These are phyloP conservation scores for Adansonia gregorii DNA, from an alignment of 441 rosid species.

Conservation along the genomic window DNA sequence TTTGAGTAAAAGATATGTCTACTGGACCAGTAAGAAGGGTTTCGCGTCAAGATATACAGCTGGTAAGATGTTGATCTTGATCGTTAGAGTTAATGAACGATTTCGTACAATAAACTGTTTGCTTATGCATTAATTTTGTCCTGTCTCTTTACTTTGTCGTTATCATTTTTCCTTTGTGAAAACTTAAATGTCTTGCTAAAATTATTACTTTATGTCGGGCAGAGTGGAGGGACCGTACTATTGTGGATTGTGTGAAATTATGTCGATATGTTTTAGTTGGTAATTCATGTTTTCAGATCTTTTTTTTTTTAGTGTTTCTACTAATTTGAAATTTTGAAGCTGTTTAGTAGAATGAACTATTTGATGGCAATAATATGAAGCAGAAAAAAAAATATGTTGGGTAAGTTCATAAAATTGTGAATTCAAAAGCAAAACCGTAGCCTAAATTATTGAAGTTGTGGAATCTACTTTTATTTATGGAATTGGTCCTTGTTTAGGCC, in stretches of 20 bases:
- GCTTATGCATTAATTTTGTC: neutral
- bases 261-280: neutral
- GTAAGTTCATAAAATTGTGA: neutral
- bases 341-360: neutral
- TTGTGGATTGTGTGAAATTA: neutral
- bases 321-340: neutral
- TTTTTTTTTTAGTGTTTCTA: neutral
- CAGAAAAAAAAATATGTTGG: neutral
- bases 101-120: neutral
- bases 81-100: neutral
- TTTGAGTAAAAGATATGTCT: slow-evolving; percentile 51
- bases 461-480: neutral
- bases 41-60: slow-evolving; percentile 85
- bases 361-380: slow-evolving; percentile 4
- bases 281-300: neutral
- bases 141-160: neutral
- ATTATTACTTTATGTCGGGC: neutral
- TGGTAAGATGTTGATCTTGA: slow-evolving; percentile 46
- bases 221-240: neutral
- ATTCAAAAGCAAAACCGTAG: neutral
- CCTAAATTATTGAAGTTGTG: neutral
- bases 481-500: slow-evolving; percentile 1
- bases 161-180: neutral
- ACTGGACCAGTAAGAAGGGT: slow-evolving; percentile 77
- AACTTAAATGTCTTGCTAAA: slow-evolving; percentile 4